Conservation (phyloP, 202 grass and related monocot species). For the Panicum virgatum region DNA sequence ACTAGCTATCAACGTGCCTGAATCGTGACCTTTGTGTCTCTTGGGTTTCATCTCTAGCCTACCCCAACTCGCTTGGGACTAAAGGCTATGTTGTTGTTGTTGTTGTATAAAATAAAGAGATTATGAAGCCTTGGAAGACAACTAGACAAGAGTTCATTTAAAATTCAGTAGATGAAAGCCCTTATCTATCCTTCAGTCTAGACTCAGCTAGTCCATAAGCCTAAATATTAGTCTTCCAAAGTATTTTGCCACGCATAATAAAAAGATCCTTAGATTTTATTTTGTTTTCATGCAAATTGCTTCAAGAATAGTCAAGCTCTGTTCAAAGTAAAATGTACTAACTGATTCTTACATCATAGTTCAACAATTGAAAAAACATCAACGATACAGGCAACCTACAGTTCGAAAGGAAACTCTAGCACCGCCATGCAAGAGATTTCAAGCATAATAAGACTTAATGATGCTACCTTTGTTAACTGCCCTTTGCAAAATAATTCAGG, state of each 20-base stretch:
- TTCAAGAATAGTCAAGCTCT: conserved; percentile 5
- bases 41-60: too few relatives aligned
- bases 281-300: neutral
- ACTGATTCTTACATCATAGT: neutral
- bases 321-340: conserved; percentile 5
- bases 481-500: conserved; percentile 99
- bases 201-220: conserved; percentile 8
- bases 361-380: neutral
- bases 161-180: neutral
- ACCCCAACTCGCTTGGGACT: too few relatives aligned
- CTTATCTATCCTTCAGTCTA: conserved; percentile 2
- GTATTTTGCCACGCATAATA: neutral
- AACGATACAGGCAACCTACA: conserved; percentile 5
- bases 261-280: neutral
- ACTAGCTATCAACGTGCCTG: too few relatives aligned
- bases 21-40: too few relatives aligned
- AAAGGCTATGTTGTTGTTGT: too few relatives aligned
- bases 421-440: neutral
- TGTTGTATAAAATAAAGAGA: too few relatives aligned
- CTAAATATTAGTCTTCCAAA: conserved; percentile 16
- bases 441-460: neutral
- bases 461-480: conserved; percentile 91
- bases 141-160: conserved; percentile 6
- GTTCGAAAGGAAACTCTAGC: neutral
- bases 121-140: neutral